Conservation (phyloP, 139 green algal genomes). For the Haematococcus sp. region DNA sequence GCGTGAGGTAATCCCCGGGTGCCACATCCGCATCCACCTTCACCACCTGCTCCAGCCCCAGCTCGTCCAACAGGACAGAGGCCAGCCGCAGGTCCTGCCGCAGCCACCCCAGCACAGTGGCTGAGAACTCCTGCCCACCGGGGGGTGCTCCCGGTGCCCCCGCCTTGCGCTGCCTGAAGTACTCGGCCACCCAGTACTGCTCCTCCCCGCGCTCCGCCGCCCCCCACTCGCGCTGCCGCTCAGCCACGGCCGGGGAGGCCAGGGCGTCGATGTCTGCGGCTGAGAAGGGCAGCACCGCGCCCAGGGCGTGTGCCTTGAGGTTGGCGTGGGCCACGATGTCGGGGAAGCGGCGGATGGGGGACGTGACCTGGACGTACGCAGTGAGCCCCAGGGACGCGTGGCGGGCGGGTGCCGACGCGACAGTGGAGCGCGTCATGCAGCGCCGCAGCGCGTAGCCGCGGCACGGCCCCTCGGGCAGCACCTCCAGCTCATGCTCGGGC, state of each 20-base stretch:
- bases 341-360: conserved; percentile 64
- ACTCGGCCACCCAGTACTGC: conserved; percentile 65
- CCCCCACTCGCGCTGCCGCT: conserved; percentile 25
- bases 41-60: conserved; percentile 64
- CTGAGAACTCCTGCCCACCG: conserved; percentile 29
- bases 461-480: conserved; percentile 66
- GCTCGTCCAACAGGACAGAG: conserved; percentile 55
- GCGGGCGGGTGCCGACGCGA: conserved; percentile 24
- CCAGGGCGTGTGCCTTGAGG: conserved; percentile 60
- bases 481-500: conserved; percentile 20
- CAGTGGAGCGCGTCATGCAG: conserved; percentile 69
- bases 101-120: conserved; percentile 61
- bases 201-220: conserved; percentile 49
- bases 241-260: neutral
- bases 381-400: conserved; percentile 72
- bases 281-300: conserved; percentile 35
- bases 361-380: conserved; percentile 79
- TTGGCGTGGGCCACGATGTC: conserved; percentile 84
- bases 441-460: conserved; percentile 48
- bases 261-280: conserved; percentile 31
- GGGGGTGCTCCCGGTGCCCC: neutral
- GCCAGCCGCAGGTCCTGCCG: conserved; percentile 56
- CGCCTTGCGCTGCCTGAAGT: conserved; percentile 47
- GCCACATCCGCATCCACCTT: conserved; percentile 21
- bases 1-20: conserved; percentile 43